Base-by-base conservation (phyloP, 2,329 filamentous ascomycete species). In the Pseudocercospora vitis region DNA sequence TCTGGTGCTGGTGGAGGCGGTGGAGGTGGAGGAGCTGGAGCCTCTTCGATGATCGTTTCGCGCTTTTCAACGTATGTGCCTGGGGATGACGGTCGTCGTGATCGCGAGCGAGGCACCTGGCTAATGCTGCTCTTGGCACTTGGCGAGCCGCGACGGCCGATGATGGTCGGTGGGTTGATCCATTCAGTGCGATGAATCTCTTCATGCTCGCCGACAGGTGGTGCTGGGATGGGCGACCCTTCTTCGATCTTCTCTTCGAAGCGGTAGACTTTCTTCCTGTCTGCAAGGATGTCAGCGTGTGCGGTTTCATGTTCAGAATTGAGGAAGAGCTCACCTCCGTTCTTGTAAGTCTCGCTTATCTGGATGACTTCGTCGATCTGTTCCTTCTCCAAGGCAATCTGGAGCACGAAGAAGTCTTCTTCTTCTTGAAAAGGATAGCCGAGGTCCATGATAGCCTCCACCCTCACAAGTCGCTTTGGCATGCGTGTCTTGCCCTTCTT, bases 361-460 rank as follows among this genome's bases (percentile, higher is more conserved):
- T 84, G 86, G 64, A 96, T 87, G 39, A 96, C 79, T 65, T 95
- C 88, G 63, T 96, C 91, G 59, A 96, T 96, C 64, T 96, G 90
- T 14, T 92, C 84, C 64, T 95, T 91, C 12, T 89, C 88, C 4
- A 97, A 79, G 7, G 92, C 91, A 67, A 89, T 87, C 63, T 88
- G 84, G 28, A 97, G 84, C 48, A 96, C 82, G 63, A 94, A 84
- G 18, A 87, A 87, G 62, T 87, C 86, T 32, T 87, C 89, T 88
- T 96, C 90, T 75, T 95, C 88, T 52, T 89, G 81, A 64, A 85
- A 96, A 0, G 89, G 89, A 71, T 96, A 96, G 9, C 88, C 87
- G 11, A 95, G 78, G 59, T 96, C 89, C 58, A 88, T 85, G 28
- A 96, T 81, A 1, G 89, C 91, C 57, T 86, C 81, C 68, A 88